These are phyloP conservation scores for Leccinum huronense DNA, from an alignment of 1,284 basidiomycete genomes.

Conservation along the genomic window DNA sequence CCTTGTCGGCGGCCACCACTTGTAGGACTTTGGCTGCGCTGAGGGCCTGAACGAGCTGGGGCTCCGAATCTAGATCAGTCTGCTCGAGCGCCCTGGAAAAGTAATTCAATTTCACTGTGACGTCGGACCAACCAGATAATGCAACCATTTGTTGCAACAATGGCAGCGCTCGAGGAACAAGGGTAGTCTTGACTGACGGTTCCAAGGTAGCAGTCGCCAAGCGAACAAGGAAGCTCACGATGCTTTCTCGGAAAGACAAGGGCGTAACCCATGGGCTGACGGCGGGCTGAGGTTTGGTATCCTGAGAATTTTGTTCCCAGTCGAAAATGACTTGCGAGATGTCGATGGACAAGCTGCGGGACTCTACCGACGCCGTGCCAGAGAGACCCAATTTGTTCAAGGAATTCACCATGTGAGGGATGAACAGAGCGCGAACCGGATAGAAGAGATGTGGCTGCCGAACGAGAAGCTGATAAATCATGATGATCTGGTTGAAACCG, in stretches of 20 bases:
- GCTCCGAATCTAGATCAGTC: constrained; percentile 74
- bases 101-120: constrained; percentile 88
- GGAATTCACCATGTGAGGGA: constrained; percentile 94
- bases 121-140: constrained; percentile 87
- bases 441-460: constrained; percentile 94
- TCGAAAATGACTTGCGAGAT: constrained; percentile 84
- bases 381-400: constrained; percentile 86
- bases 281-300: constrained; percentile 30
- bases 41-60: constrained; percentile 66
- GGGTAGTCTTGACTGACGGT: constrained; percentile 55
- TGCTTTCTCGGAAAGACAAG: constrained; percentile 78
- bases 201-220: constrained; percentile 79
- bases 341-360: constrained; percentile 80
- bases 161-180: constrained; percentile 76
- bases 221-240: constrained; percentile 92
- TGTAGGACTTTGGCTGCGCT: constrained; percentile 90
- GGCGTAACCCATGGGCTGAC: constrained; percentile 68
- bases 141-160: constrained; percentile 83
- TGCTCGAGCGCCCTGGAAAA: constrained; percentile 82
- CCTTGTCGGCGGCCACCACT: constrained; percentile 81
- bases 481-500: constrained; percentile 78
- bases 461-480: constrained; percentile 91
- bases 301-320: constrained; percentile 76
- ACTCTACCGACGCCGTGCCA: constrained; percentile 73
- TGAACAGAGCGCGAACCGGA: constrained; percentile 88